These are phyloP conservation scores for Apophysomyces sp. DNA, from an alignment of 371 early-diverging fungal genomes.

Conservation along the genomic window DNA sequence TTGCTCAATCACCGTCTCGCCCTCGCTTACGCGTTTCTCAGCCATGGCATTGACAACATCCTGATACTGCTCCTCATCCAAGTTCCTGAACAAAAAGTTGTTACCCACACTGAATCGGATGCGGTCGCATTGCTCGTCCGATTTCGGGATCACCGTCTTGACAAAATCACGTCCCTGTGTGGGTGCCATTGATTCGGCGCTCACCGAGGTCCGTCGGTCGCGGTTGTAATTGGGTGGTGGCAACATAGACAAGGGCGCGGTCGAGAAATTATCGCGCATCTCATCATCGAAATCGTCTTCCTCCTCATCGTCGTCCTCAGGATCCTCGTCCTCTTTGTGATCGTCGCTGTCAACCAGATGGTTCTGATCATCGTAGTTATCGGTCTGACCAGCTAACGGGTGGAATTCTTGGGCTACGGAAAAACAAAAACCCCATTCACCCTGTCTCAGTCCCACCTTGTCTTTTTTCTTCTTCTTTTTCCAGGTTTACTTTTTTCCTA, in stretches of 20 bases:
- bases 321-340: slow-evolving; percentile 28
- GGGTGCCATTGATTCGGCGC: slow-evolving; percentile 94
- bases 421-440: too few species aligned
- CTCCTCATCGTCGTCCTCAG: slow-evolving; percentile 41
- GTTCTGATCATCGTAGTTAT: slow-evolving; percentile 1
- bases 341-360: slow-evolving; percentile 11
- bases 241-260: slow-evolving; percentile 17
- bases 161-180: slow-evolving; percentile 71
- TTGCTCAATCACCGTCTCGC: slow-evolving; percentile 86
- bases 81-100: slow-evolving; percentile 88
- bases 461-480: neutral
- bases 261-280: slow-evolving; percentile 47
- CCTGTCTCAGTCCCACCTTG: neutral
- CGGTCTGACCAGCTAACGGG: slow-evolving; percentile 12
- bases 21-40: slow-evolving; percentile 71
- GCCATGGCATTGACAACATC: slow-evolving; percentile 57
- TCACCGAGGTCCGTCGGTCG: slow-evolving; percentile 91
- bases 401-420: slow-evolving; percentile 13
- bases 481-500: neutral
- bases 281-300: slow-evolving; percentile 18
- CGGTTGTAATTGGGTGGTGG: slow-evolving; percentile 50
- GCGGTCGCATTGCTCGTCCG: slow-evolving; percentile 73
- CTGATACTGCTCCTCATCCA: slow-evolving; percentile 60
- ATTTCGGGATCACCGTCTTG: slow-evolving; percentile 82
- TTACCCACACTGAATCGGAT: slow-evolving; percentile 74